phyloP scores from a whole-genome alignment of 2,329 filamentous ascomycete genomes.

The Colletotrichum aenigma region DNA sequence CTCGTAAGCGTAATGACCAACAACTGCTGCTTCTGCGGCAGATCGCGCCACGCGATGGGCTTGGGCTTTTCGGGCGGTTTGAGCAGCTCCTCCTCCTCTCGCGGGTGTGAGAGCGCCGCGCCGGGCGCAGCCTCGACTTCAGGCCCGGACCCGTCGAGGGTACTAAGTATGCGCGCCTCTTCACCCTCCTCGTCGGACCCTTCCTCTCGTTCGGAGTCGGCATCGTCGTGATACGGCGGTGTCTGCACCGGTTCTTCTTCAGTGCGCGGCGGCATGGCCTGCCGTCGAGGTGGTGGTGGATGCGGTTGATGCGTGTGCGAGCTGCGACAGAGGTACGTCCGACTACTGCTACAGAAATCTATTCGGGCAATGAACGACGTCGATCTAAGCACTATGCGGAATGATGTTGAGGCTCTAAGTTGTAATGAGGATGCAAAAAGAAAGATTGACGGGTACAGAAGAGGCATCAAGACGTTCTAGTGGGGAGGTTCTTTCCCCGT shows the following conservation, averaged over 20 bases:
- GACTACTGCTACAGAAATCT: neutral
- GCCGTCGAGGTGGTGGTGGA: neutral
- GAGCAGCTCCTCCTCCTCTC: neutral
- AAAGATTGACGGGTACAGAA: neutral
- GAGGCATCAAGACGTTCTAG: neutral
- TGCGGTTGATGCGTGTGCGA: neutral
- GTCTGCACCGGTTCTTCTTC: neutral
- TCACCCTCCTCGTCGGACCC: neutral
- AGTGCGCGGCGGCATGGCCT: neutral
- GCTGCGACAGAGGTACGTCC: neutral
- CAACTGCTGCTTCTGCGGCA: constrained; percentile 80
- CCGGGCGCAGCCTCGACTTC: neutral
- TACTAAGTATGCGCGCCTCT: neutral
- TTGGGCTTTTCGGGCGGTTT: constrained; percentile 28
- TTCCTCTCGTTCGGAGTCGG: neutral
- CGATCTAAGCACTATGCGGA: neutral
- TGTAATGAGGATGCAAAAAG: neutral
- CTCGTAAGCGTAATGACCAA: constrained; percentile 78
- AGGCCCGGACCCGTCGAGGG: neutral
- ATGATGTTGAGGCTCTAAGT: neutral
- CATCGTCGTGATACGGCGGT: neutral
- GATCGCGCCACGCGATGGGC: constrained; percentile 69
- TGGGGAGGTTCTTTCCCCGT: neutral
- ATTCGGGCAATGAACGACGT: neutral
- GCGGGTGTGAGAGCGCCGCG: neutral